Conservation (phyloP, 768 basidiomycete genomes). For the Mycena polygramma region DNA sequence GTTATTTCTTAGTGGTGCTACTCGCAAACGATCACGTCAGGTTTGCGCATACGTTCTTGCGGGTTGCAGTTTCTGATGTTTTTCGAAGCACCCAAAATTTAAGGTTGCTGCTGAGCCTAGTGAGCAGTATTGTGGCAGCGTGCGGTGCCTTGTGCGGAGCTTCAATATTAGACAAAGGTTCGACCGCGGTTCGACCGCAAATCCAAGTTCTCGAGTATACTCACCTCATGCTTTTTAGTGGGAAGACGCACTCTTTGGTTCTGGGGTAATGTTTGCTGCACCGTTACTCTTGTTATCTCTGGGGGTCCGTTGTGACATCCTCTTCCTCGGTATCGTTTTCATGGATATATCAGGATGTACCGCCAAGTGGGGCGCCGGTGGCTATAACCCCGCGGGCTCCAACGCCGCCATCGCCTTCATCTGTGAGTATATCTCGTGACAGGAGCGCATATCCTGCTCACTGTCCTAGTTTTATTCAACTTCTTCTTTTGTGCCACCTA, state of each 20-base stretch:
- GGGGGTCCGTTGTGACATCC: slow-evolving; percentile 45
- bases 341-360: slow-evolving; percentile 48
- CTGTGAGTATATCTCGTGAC: slow-evolving; percentile 46
- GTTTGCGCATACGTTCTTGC: neutral
- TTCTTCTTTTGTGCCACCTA: slow-evolving; percentile 68
- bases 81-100: slow-evolving; percentile 48
- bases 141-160: slow-evolving; percentile 58
- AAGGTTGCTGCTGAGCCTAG: slow-evolving; percentile 56
- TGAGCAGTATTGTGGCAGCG: slow-evolving; percentile 57
- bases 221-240: slow-evolving; percentile 41
- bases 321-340: no score
- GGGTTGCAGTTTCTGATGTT: neutral
- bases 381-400: slow-evolving; percentile 53
- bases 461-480: slow-evolving; percentile 62
- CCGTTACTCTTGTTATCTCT: slow-evolving; percentile 55
- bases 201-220: neutral
- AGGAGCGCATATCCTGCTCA: neutral
- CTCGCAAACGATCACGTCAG: slow-evolving; percentile 55
- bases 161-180: slow-evolving; percentile 55
- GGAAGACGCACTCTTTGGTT: slow-evolving; percentile 62
- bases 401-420: slow-evolving; percentile 62
- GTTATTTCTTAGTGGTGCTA: slow-evolving; percentile 60
- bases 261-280: slow-evolving; percentile 58
- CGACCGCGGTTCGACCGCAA: slow-evolving; percentile 36
- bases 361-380: slow-evolving; percentile 54